Percentiles rank a stretch among this genome's conserved stretches.
Conservation (phyloP, 805 yeast genomes). For the Groenewaldozyma tartarivorans region DNA sequence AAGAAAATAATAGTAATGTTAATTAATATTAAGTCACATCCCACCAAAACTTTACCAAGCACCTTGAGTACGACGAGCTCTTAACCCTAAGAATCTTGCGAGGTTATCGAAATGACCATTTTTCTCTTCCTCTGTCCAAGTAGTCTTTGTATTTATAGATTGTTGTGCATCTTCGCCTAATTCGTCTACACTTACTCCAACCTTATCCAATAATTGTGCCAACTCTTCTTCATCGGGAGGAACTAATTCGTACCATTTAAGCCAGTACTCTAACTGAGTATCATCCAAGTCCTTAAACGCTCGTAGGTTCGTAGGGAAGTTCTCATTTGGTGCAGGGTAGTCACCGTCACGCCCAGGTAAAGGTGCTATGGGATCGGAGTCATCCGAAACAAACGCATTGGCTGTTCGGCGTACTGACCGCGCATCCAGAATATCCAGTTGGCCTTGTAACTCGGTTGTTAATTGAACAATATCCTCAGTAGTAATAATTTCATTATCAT, state of each 20-base stretch:
- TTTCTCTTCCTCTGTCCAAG: conserved; percentile 39
- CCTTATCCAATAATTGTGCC: conserved; percentile 38
- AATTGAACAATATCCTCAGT: conserved; percentile 79
- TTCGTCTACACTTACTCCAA: conserved; percentile 30
- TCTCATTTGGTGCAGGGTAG: conserved; percentile 32
- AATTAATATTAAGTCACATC: no score
- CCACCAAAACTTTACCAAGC: conserved; percentile 41
- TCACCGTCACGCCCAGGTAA: conserved; percentile 75
- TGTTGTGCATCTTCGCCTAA: conserved; percentile 24
- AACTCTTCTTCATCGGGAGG: conserved; percentile 53
- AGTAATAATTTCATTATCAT: conserved; percentile 44
- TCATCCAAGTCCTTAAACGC: conserved; percentile 43
- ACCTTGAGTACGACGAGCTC: conserved; percentile 41
- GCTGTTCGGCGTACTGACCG: conserved; percentile 62
- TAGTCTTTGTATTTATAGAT: conserved; percentile 18
- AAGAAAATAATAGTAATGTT: neutral
- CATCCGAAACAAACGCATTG: conserved; percentile 43
- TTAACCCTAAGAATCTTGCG: conserved; percentile 60
- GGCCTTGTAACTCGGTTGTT: conserved; percentile 85
- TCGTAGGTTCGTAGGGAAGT: conserved; percentile 50
- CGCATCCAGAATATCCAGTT: conserved; percentile 66
- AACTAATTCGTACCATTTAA: conserved; percentile 67
- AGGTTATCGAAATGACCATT: conserved; percentile 51
- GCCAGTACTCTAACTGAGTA: conserved; percentile 41
- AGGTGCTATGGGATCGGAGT: conserved; percentile 47